These are phyloP conservation scores for Tuber melanosporum DNA, from an alignment of 495 filamentous ascomycete species.

Conservation along the genomic window DNA sequence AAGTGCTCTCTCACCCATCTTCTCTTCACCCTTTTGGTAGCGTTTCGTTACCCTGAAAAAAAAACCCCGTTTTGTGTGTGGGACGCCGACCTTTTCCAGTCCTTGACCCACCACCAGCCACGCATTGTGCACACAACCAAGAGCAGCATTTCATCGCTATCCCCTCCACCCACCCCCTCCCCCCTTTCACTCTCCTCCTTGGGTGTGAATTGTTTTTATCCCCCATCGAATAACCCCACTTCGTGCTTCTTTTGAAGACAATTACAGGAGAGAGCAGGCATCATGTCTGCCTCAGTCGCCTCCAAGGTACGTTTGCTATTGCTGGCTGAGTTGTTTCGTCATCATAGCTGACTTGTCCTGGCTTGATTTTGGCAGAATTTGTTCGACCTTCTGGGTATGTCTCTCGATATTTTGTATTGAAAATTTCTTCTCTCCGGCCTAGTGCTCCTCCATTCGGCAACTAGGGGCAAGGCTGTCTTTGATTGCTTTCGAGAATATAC, in stretches of 20 bases:
- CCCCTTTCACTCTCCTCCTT: neutral
- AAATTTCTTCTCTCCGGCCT: neutral
- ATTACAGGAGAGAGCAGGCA: slow-evolving; percentile 41
- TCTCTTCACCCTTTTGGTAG: neutral
- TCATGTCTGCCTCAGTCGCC: slow-evolving; percentile 54
- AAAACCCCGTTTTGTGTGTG: neutral
- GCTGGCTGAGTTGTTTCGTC: slow-evolving; percentile 11
- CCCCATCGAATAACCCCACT: slow-evolving; percentile 26
- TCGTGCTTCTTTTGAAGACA: slow-evolving; percentile 38
- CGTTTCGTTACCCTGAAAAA: neutral
- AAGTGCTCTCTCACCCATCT: neutral
- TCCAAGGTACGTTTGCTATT: slow-evolving; percentile 51
- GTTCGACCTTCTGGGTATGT: slow-evolving; percentile 81
- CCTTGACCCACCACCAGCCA: slow-evolving; percentile 1
- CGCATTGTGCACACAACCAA: neutral
- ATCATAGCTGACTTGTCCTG: slow-evolving; percentile 41
- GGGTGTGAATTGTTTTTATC: slow-evolving; percentile 1
- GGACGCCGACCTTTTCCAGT: neutral
- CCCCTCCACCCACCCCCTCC: neutral
- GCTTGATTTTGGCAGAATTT: slow-evolving; percentile 56
- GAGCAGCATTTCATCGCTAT: neutral
- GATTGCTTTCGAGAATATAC: slow-evolving; percentile 7
- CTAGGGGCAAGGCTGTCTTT: neutral
- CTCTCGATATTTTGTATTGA: slow-evolving; percentile 8
- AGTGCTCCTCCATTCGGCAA: neutral